These are phyloP conservation scores for Leptographium wingfieldii DNA, from an alignment of 2,329 filamentous ascomycete genomes.

Conservation along the genomic window DNA sequence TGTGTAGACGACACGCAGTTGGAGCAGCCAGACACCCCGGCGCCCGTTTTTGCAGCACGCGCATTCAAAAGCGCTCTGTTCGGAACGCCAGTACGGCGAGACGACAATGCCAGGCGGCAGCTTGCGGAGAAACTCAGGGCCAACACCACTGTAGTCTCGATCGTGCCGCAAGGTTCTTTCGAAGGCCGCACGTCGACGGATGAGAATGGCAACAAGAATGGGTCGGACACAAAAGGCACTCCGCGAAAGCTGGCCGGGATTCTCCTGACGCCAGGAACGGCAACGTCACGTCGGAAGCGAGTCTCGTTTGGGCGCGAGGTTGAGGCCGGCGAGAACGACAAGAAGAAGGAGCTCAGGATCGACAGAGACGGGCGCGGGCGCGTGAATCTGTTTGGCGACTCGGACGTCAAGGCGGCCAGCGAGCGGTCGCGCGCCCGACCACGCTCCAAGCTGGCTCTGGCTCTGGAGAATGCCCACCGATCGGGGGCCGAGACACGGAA, in stretches of 20 bases:
- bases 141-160: neutral
- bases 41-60: constrained; percentile 52
- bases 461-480: constrained; percentile 28
- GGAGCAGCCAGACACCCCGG: constrained; percentile 52
- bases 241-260: constrained; percentile 36
- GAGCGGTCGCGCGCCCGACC: constrained; percentile 12
- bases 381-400: constrained; percentile 10
- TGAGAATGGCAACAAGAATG: constrained; percentile 9
- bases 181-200: neutral
- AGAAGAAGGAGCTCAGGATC: constrained; percentile 16
- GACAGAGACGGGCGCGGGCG: constrained; percentile 9
- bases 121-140: neutral
- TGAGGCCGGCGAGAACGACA: constrained; percentile 20
- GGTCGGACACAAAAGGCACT: constrained; percentile 3
- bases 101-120: constrained; percentile 2
- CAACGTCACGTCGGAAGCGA: constrained; percentile 46
- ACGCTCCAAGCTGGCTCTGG: constrained; percentile 32
- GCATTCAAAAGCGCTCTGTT: constrained; percentile 53
- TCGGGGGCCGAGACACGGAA: constrained; percentile 11
- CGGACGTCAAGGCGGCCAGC: neutral
- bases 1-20: constrained; percentile 30
- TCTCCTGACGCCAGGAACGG: constrained; percentile 51
- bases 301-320: constrained; percentile 53
- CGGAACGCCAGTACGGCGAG: constrained; percentile 37
- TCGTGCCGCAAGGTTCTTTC: neutral